Conservation (phyloP, 805 yeast species). For the Saccharomycopsis lassenensis region DNA sequence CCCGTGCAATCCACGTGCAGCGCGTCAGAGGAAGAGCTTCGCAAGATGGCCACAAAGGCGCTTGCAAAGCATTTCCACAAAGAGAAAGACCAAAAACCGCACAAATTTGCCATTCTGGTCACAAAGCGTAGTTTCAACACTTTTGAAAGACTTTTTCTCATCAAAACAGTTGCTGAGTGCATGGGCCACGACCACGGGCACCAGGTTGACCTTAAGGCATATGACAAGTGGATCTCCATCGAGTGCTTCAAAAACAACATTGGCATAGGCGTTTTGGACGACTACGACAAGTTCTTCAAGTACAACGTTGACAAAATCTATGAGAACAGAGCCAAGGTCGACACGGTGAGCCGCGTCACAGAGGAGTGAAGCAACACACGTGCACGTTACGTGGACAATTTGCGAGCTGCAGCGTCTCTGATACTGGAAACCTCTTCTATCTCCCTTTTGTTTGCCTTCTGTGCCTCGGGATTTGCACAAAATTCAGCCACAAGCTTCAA, state of each 20-base stretch:
- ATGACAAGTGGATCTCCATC: conserved; percentile 67
- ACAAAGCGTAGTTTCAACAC: conserved; percentile 69
- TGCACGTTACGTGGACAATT: not conserved
- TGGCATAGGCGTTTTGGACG: conserved; percentile 75
- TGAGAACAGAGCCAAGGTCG: conserved; percentile 22
- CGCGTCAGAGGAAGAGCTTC: conserved; percentile 59
- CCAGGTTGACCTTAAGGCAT: conserved; percentile 66
- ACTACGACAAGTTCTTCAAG: conserved; percentile 49
- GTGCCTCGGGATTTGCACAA: too few relatives aligned
- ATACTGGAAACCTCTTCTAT: conserved; percentile 7
- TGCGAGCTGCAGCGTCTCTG: not conserved
- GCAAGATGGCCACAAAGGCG: conserved; percentile 46
- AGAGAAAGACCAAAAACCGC: conserved; percentile 26
- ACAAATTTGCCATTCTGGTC: conserved; percentile 70
- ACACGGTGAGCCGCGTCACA: conserved; percentile 1
- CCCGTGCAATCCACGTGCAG: conserved; percentile 72
- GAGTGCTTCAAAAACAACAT: conserved; percentile 84
- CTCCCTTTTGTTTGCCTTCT: conserved; percentile 5
- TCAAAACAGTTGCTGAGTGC: conserved; percentile 54
- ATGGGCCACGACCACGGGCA: conserved; percentile 67
- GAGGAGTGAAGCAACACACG: not conserved
- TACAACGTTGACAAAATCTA: conserved; percentile 78
- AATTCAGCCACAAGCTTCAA: conserved; percentile 8
- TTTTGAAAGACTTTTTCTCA: conserved; percentile 61
- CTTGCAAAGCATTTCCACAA: conserved; percentile 58